A percentile compares a stretch with the other conserved stretches of the same genome.
Conservation (phyloP, 208 protist species). For the Wallacemonas sp. region DNA sequence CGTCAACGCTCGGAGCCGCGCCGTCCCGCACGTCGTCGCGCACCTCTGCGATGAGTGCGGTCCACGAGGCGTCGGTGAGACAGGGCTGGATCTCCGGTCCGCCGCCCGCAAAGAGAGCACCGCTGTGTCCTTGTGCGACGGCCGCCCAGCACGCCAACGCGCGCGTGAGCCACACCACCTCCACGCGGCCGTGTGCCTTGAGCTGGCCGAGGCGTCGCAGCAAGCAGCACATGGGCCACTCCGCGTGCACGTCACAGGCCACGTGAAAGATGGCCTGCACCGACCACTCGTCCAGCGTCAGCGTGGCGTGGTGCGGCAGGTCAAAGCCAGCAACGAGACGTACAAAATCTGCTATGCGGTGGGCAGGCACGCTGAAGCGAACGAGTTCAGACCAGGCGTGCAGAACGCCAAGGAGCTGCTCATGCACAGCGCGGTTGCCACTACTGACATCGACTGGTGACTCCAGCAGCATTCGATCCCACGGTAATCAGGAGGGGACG, state of each 20-base stretch:
- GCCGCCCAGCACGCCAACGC: conserved; percentile 8
- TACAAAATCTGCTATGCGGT: neutral
- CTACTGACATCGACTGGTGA: no score
- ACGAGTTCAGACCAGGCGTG: neutral
- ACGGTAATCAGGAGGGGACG: neutral
- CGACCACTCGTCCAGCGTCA: neutral
- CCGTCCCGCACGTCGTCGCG: neutral
- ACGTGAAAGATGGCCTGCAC: neutral
- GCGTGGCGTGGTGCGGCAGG: no score
- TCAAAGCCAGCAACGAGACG: neutral
- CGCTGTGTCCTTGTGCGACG: neutral
- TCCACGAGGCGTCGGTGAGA: neutral
- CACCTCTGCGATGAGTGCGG: neutral
- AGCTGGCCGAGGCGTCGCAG: neutral
- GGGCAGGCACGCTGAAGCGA: neutral
- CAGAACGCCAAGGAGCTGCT: neutral
- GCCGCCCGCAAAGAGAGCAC: neutral
- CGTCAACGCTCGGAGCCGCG: no score
- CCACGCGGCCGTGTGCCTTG: neutral
- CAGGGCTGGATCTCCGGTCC: neutral
- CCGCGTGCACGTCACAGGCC: neutral
- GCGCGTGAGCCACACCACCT: neutral
- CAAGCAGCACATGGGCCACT: conserved; percentile 10
- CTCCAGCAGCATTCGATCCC: no score
- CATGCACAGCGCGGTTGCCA: no score